phyloP scores from a whole-genome alignment of 345 rosid species.

The Euphorbia pulcherrima region DNA sequence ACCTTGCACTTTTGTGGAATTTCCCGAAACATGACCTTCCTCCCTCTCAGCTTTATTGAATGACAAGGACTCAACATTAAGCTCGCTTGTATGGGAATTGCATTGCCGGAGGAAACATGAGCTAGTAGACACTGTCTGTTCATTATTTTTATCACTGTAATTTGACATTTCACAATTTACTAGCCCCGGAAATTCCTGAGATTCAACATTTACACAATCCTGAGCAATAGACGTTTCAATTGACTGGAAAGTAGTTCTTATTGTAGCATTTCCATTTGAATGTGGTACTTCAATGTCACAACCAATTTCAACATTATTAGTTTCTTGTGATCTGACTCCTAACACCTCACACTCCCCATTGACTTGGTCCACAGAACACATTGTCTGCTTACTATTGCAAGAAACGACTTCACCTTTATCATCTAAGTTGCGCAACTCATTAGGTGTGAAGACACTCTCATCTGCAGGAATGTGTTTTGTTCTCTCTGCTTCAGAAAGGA shows the following conservation, averaged over 20 bases:
- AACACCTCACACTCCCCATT: slow-evolving; percentile 18
- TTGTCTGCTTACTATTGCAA: slow-evolving; percentile 12
- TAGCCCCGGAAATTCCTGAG: slow-evolving; percentile 29
- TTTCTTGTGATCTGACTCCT: slow-evolving; percentile 24
- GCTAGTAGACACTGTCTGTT: slow-evolving; percentile 21
- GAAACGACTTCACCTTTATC: slow-evolving; percentile 23
- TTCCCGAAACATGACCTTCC: slow-evolving; percentile 24
- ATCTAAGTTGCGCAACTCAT: slow-evolving; percentile 38
- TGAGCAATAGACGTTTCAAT: slow-evolving; percentile 31
- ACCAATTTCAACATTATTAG: slow-evolving; percentile 26
- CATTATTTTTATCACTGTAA: slow-evolving; percentile 13
- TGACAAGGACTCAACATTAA: slow-evolving; percentile 19
- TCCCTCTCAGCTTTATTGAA: slow-evolving; percentile 20
- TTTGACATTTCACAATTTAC: slow-evolving; percentile 28
- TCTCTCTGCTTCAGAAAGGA: slow-evolving; percentile 21
- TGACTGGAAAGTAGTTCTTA: slow-evolving; percentile 27
- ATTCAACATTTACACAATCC: slow-evolving; percentile 32
- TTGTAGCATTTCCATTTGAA: slow-evolving; percentile 17
- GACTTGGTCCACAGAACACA: slow-evolving; percentile 21
- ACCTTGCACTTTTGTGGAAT: slow-evolving; percentile 46
- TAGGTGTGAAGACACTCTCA: slow-evolving; percentile 27
- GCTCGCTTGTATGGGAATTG: slow-evolving; percentile 28
- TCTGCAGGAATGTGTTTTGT: slow-evolving; percentile 31
- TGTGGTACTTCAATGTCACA: slow-evolving; percentile 20
- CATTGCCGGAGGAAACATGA: slow-evolving; percentile 30